Base-by-base conservation (phyloP, 2,329 filamentous ascomycete species). In the Fusarium luffae region DNA sequence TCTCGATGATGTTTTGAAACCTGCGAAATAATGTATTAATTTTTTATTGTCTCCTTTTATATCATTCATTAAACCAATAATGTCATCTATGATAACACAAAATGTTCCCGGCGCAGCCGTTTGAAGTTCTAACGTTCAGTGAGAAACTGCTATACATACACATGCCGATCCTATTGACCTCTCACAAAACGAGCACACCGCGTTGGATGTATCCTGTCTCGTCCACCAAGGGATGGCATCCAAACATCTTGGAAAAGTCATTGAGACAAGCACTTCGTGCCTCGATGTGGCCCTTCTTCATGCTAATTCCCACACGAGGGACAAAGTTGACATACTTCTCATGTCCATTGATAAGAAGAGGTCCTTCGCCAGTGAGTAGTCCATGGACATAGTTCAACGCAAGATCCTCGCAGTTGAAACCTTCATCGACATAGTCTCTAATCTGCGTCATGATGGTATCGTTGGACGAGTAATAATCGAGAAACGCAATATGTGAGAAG, bases 321-420 rank as follows among this genome's bases (percentile, higher is more conserved):
- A 75, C 69, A 41, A 74, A 70, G 63, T 78, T 80, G 68, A 76
- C 72, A 42, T 77, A 80, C n/a, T 63, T 71, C 7, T 78, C 69
- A 30, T 73, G 73, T 27, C 79, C 79, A 18, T 66, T 75, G 43
- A 81, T 78, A 2, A 80, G 74, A 18, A 82, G 68, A 0, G 79
- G 80, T 0, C 79, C 79, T 14, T 74, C 68, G 18, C 79, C 74
- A 0, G 79, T 81, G 40, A 82, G 61, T 19, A 77, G 66, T 3
- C 77, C 77, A 9, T 75, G 72, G 28, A 81, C 68, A 40, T 76
- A 81, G 70, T 82, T 82, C 54, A 82, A 61, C 21, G 78, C 80
- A 62, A 82, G 76, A 52, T 82, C 80, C 63, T 82, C 80, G 74
- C 80, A 82, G 69, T 82, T 82, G 73, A 79, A 77, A 44, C 77